Percentiles rank a stretch among this genome's conserved stretches.
These are phyloP conservation scores for Sicyos baderoa DNA, from an alignment of 306 rosid genomes.

Conservation along the genomic window DNA sequence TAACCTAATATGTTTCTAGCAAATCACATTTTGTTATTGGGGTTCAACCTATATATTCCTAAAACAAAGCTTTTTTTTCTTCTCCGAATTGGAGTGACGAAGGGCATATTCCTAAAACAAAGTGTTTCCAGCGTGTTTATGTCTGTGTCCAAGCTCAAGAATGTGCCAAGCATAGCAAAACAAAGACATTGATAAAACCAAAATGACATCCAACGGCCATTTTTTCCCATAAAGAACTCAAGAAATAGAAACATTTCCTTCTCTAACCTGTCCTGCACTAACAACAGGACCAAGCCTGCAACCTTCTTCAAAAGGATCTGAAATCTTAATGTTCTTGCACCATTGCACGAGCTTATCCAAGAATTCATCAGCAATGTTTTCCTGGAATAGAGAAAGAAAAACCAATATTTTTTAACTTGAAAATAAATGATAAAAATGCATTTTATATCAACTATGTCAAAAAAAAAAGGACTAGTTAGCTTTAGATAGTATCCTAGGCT, in stretches of 20 bases:
- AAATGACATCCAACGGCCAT: too few relatives aligned
- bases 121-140: not conserved
- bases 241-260: conserved; percentile 18
- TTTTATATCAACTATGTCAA: not conserved
- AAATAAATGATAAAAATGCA: conserved; percentile 1
- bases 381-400: conserved; percentile 42
- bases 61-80: too few relatives aligned
- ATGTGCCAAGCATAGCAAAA: not conserved
- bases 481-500: not conserved
- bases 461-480: not conserved
- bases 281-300: conserved; percentile 99
- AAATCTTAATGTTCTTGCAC: conserved; percentile 72
- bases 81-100: too few relatives aligned
- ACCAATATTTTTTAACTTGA: not conserved
- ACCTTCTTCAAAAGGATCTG: conserved; percentile 97
- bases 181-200: not conserved
- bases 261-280: conserved; percentile 69
- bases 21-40: not conserved
- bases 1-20: not conserved
- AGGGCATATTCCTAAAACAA: not conserved
- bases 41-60: not conserved
- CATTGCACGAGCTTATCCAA: conserved; percentile 69
- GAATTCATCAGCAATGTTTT: conserved; percentile 69
- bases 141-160: not conserved
- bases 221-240: not conserved